Evolutionary conservation across 352 stramenopile species (phyloP).

Genomic region (Phytophthora litchii): DNA sequence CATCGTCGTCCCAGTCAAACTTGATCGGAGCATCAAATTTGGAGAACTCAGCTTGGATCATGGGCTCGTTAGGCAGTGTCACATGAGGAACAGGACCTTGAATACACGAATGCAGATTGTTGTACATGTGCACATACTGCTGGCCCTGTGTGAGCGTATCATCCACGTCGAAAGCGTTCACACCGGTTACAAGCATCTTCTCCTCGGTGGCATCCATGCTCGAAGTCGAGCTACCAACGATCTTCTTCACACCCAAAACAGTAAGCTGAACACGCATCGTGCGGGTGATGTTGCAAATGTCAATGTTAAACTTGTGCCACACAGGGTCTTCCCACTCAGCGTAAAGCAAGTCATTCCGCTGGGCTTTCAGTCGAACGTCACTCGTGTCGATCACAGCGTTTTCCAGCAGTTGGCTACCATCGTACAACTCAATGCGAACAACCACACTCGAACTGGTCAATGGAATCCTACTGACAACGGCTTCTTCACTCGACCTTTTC

Average conservation of each 20-base stretch:
- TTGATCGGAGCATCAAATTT: constrained; percentile 70
- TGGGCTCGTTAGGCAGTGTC: constrained; percentile 64
- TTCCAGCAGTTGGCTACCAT: constrained; percentile 75
- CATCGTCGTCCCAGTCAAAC: constrained; percentile 70
- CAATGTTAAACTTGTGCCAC: constrained; percentile 83
- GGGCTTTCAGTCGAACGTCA: constrained; percentile 74
- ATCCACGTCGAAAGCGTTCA: constrained; percentile 87
- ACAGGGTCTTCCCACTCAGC: constrained; percentile 75
- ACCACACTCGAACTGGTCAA: constrained; percentile 71
- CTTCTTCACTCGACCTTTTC: constrained; percentile 77
- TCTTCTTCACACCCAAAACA: constrained; percentile 74
- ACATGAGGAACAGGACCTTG: constrained; percentile 80
- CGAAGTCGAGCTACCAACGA: constrained; percentile 47
- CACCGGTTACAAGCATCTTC: constrained; percentile 77
- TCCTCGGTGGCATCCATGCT: constrained; percentile 56
- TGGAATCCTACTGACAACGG: constrained; percentile 47
- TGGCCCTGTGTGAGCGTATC: constrained; percentile 63
- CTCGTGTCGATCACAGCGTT: constrained; percentile 68
- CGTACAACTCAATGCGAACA: constrained; percentile 79
- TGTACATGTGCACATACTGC: constrained; percentile 83
- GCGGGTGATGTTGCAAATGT: constrained; percentile 68
- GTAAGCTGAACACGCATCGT: constrained; percentile 83
- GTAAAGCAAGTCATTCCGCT: constrained; percentile 74
- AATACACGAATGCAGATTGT: constrained; percentile 76
- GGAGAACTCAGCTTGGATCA: constrained; percentile 76